These are phyloP conservation scores for Rhytidiadelphus loreus DNA, from an alignment of 225 moss, liverwort and hornwort species.

Conservation along the genomic window DNA sequence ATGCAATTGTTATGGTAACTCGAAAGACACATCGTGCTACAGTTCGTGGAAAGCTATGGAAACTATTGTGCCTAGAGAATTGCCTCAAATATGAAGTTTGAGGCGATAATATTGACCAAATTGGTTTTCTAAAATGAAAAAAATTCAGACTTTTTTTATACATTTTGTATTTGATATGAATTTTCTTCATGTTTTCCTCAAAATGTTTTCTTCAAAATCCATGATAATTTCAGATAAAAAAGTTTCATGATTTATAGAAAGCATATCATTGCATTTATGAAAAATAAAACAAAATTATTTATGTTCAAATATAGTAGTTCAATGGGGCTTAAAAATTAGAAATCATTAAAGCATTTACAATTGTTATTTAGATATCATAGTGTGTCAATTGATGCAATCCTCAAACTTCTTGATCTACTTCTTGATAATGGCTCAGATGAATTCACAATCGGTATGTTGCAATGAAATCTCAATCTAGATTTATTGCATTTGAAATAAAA, in stretches of 20 bases:
- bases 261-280: background rate
- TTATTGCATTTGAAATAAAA: background rate
- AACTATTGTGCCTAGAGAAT: no score
- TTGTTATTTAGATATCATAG: background rate
- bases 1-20: no score
- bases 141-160: no score
- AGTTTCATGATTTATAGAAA: background rate
- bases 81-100: no score
- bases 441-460: background rate
- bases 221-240: background rate
- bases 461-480: background rate
- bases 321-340: background rate
- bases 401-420: background rate
- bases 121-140: no score
- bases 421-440: background rate
- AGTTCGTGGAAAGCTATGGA: no score
- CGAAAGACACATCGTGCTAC: no score
- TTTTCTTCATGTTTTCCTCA: background rate
- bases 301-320: no score
- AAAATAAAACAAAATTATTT: no score
- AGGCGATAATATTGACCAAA: no score
- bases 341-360: background rate
- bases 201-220: background rate
- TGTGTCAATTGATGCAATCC: background rate
- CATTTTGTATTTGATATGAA: background rate